Base-by-base conservation (phyloP, 73 alveolate genomes). In the Tetrahymena elliotti region DNA sequence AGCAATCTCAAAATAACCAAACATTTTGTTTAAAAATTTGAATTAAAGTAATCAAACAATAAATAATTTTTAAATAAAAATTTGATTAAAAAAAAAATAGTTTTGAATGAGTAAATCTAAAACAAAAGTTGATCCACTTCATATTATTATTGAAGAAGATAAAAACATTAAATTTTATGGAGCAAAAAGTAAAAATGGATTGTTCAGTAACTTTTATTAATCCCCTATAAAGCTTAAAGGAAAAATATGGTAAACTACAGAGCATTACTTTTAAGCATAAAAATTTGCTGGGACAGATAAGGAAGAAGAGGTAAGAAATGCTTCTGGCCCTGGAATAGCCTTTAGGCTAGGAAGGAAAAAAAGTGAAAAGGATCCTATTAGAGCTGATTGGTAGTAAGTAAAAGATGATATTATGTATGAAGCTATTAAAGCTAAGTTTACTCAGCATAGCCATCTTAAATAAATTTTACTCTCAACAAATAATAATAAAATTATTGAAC, bases 201-300 rank as follows among this genome's bases (percentile, higher is more conserved):
- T 94, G 38, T 83, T 94, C 92, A 35, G 92, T 33, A 94, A 94
- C 41, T 96, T 83, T 84, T 88, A 94, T 88, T 8, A 37, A 35
- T 52, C 97, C 7, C 95, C 92, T 9, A n/a, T 94, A 35, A 31
- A 18, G 83, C 35, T 94, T 20, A 95, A 94, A 22, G 97, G 93
- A 1, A 88, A 53, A 83, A 52, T 53, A 13, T 96, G 95, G 94
- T 83, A 53, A 20, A 96, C 98, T 38, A 94, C 95, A 3, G 98
- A 96, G 95, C 98, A 96, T 53, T 96, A 96, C 38, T 96, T 94
- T 83, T 84, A 96, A 95, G 95, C 96, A n/a, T 53, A 92, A 95
- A 96, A 96, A 40, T 96, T 96, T 53, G 83, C 53, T 4, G 94
- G 93, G 1, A 93, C 94, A 10, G 83, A 37, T n/a, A 27, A 52